Base-by-base conservation (phyloP, 108 stramenopile genomes). In the Cyclostephanos tholiformis region DNA sequence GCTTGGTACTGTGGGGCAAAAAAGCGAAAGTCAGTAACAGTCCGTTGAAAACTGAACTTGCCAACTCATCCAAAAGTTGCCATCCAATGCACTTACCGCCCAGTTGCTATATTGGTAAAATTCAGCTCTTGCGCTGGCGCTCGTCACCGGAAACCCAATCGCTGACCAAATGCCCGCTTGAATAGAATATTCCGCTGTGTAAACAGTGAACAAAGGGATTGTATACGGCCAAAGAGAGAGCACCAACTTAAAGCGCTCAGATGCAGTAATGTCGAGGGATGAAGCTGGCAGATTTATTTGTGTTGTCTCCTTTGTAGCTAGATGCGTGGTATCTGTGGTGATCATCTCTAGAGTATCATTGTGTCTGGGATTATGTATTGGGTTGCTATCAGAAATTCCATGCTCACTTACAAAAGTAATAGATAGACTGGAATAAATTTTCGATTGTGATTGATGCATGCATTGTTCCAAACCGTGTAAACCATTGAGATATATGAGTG, bases 101-200 rank as follows among this genome's bases (percentile, higher is more conserved):
- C 88, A 90, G 46, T 90, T 93, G 62, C 83, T 74, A 55, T 85
- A 90, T 29, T 88, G 70, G 63, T 87, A 95, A 66, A 92, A 92
- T 32, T 69, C 56, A 62, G 83, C 82, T 51, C 91, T 77, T 2
- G 87, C 72, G 1, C 48, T 56, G 50, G 71, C 65, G 49, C 75
- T 63, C 14, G 67, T 63, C 5, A 89, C 85, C 4, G 94, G 94
- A 68, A 92, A 91, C 6, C 94, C 91, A 50, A 95, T 88, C 26
- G 90, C 71, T 5, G 86, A 84, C 94, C 94, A 95, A 6, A 86
- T 78, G 6, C 94, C 94, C 7, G 85, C 72, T 65, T 76, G 67
- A 29, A 77, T 30, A 64, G 60, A 71, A 70, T 92, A 95, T 69
- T 95, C 94, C 9, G 90, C 80, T 17, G 84, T 72, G 53, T 95